Evolutionary conservation across 352 stramenopile genomes (phyloP), one percentile per base, ranked within the genome.

Genomic region (Phytophthora sp.): DNA sequence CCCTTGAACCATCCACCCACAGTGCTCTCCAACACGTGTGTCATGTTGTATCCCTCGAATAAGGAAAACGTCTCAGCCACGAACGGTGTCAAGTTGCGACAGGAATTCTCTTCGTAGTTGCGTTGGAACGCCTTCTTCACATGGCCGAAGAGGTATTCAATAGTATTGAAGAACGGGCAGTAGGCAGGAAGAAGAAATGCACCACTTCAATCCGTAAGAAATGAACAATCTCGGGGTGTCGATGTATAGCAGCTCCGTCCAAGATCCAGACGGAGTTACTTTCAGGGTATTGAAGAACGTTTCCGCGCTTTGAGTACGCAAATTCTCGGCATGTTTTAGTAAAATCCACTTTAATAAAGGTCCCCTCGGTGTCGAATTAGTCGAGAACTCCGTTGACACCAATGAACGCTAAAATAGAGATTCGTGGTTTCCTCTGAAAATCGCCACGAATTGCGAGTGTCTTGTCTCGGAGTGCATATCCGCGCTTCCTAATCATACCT

Each of bases 231-330:
- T 76, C 58, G 8, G 52, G 45, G 31, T 79, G 15, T 2, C 66
- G 16, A 38, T 74, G 55, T 20, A 77, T 74, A 2, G 44, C 41
- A 2, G 65, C 55, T 13, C 70, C 66, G 35, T 78, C 70, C 3
- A 74, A 26, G 21, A 78, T 68, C 70, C 70, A 78, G 0, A 72
- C 60, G 1, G 70, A 78, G 36, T 62, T 35, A 0, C 1, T 18
- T 16, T 47, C 65, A 24, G 70, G 66, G 18, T 74, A 74, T 21
- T 56, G 46, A 13, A 49, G 58, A 0, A 63, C 3, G 2, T 1
- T 35, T n/a, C 9, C 27, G 1, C 4, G 38, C 3, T 0, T 36
- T 31, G 23, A 63, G 16, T 20, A 45, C 50, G 26, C n/a, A 79
- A 62, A 9, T 42, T n/a, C 33, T 16, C 51, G 53, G 18, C 66